Conservation (phyloP, 495 filamentous ascomycete genomes). For the Bacidia rubella region DNA sequence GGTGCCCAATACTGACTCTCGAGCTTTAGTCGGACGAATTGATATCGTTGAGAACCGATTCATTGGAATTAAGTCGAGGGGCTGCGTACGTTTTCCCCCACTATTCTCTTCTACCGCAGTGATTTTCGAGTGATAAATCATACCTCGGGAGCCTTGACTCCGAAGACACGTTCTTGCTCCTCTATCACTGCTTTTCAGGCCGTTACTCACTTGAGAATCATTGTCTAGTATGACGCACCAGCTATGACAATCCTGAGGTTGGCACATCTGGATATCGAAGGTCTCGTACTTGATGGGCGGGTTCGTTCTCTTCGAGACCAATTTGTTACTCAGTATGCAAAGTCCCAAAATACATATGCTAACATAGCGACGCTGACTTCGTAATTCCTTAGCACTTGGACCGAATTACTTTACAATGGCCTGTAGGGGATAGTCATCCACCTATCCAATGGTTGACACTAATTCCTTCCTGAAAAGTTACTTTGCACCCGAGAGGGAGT, state of each 20-base stretch:
- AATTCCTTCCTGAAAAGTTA: too few species aligned
- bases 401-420: conserved; percentile 67
- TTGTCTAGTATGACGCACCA: conserved; percentile 23
- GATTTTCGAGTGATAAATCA: too few species aligned
- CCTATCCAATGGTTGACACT: too few species aligned
- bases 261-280: conserved; percentile 53
- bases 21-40: conserved; percentile 1
- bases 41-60: conserved; percentile 57
- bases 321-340: conserved; percentile 38
- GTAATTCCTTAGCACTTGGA: conserved; percentile 38
- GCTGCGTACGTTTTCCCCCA: too few species aligned
- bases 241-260: conserved; percentile 43
- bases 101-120: too few species aligned
- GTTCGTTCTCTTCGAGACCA: conserved; percentile 74
- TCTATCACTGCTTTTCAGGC: not conserved
- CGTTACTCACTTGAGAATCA: not conserved
- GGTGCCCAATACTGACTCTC: conserved; percentile 3
- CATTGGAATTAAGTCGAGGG: conserved; percentile 35
- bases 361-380: not conserved
- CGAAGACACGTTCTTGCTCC: too few species aligned
- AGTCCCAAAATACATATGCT: not conserved
- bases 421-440: conserved; percentile 30
- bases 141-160: too few species aligned
- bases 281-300: conserved; percentile 70
- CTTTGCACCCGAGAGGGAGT: conserved; percentile 69